Base-by-base conservation (phyloP, 192 early-diverging fungal genomes). In the Coemansia sp. region DNA sequence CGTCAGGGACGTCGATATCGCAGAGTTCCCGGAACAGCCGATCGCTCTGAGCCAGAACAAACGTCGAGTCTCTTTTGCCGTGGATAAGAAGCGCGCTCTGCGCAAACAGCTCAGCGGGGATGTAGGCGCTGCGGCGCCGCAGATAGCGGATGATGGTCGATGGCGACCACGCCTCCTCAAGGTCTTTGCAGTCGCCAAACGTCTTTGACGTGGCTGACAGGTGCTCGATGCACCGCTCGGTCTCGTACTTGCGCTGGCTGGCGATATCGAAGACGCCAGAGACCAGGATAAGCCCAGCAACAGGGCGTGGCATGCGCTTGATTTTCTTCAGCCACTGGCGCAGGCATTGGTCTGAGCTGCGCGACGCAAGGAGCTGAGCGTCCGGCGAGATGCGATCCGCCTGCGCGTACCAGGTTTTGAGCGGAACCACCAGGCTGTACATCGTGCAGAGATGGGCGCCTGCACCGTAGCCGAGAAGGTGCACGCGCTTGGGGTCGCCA, bases 131-230 rank as follows among this genome's bases (percentile, higher is more conserved):
- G 51, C 81, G 66, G 26, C 76, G 76, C 18, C 76, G 63, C 56
- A 83, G 72, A 16, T 46, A 41, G 36, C 76, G 72, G 53, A 78
- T 63, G n/a, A 78, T 75, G 36, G 68, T 44, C 1, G 72, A 60
- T 8, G 81, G 81, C 66, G 81, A 83, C 81, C 81, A 83, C 1
- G 81, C 81, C 33, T 83, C 81, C 38, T 73, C 80, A 5, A 59
- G 67, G 20, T 77, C 76, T 2, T 45, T 59, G 38, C 33, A 14
- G 7, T 62, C 66, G 16, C 64, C 76, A 62, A 83, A 83, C 20
- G 76, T 49, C 41, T 61, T 61, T 46, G 72, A 69, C 3, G 81
- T 75, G 5, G 76, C 76, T 5, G 81, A 75, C 59, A 83, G 60
- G 20, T 78, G 48, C 72, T 78, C 73, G 59, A 83, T 77, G 69